phyloP scores from a whole-genome alignment of 2,329 filamentous ascomycete genomes.

The Aureobasidium sp. region DNA sequence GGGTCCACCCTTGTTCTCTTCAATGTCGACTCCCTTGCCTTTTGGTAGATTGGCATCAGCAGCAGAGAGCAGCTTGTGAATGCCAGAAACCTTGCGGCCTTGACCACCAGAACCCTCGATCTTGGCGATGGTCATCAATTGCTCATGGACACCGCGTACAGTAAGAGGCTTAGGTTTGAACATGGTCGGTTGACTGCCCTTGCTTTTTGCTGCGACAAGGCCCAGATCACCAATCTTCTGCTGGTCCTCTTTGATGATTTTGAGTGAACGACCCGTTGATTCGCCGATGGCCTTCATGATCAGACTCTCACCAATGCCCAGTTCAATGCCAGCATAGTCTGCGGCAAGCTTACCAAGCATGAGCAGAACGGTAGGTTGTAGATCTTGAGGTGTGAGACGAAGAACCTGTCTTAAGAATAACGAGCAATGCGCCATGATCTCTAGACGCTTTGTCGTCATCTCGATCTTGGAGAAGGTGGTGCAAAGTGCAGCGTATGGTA shows the following conservation, averaged over 20 bases:
- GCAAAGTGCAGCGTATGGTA: slow-evolving; percentile 91
- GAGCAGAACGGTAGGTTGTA: slow-evolving; percentile 79
- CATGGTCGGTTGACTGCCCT: slow-evolving; percentile 94
- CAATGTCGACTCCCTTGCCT: slow-evolving; percentile 64
- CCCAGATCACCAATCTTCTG: slow-evolving; percentile 95
- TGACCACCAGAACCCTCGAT: slow-evolving; percentile 81
- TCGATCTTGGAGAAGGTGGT: slow-evolving; percentile 92
- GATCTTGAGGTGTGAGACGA: slow-evolving; percentile 76
- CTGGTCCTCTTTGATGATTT: slow-evolving; percentile 90
- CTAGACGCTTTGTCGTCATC: slow-evolving; percentile 83
- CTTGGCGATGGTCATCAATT: slow-evolving; percentile 81
- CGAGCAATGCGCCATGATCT: slow-evolving; percentile 83
- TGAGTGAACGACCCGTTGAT: slow-evolving; percentile 77
- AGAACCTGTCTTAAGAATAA: slow-evolving; percentile 92
- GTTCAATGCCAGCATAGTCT: slow-evolving; percentile 91
- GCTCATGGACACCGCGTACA: slow-evolving; percentile 77
- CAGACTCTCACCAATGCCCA: slow-evolving; percentile 95
- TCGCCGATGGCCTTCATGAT: slow-evolving; percentile 99
- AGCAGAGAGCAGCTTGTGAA: slow-evolving; percentile 92
- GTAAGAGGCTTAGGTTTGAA: slow-evolving; percentile 94
- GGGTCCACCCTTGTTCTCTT: slow-evolving; percentile 82
- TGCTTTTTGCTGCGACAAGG: slow-evolving; percentile 88
- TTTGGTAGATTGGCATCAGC: slow-evolving; percentile 73
- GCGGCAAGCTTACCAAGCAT: slow-evolving; percentile 99
- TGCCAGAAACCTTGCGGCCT: slow-evolving; percentile 81